Evolutionary conservation across 2,329 filamentous ascomycete species (phyloP).

Genomic region (Colletotrichum paranaense): DNA sequence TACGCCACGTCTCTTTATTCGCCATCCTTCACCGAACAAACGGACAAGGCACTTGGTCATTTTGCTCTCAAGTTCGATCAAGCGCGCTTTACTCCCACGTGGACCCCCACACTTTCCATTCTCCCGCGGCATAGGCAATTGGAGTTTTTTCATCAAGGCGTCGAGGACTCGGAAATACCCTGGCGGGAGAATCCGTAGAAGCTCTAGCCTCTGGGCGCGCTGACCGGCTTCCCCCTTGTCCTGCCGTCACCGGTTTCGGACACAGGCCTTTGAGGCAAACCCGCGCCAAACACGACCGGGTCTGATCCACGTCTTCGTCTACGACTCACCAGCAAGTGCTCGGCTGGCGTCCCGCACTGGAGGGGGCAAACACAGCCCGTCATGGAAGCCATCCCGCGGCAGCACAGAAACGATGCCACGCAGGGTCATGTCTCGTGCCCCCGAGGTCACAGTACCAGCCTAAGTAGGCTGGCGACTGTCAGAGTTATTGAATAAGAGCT

Average conservation of each 20-base stretch:
- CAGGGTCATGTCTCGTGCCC: constrained; percentile 30
- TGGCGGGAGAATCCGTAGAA: constrained; percentile 9
- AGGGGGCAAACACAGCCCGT: constrained; percentile 7
- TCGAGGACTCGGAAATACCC: not conserved
- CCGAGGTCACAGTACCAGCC: not conserved
- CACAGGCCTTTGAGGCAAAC: constrained; percentile 25
- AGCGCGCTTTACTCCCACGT: constrained; percentile 19
- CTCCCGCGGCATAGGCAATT: not conserved
- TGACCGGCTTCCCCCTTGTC: constrained; percentile 7
- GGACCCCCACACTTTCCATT: constrained; percentile 14
- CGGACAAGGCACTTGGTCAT: not conserved
- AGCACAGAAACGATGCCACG: constrained; percentile 1
- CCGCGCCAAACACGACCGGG: constrained; percentile 10
- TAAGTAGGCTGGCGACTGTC: not conserved
- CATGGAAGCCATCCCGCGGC: constrained; percentile 6
- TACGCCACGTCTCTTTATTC: not conserved
- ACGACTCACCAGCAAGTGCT: constrained; percentile 32
- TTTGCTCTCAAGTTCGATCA: not conserved
- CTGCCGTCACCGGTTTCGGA: constrained; percentile 30
- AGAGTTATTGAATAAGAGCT: constrained; percentile 19
- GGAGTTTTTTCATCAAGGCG: not conserved
- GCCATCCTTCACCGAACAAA: constrained; percentile 22
- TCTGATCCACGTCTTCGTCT: constrained; percentile 27
- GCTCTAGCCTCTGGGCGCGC: constrained; percentile 8
- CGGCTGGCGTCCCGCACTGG: constrained; percentile 4